These are phyloP conservation scores for Aspergillus sclerotialis DNA, from an alignment of 2,329 filamentous ascomycete genomes.

Conservation along the genomic window DNA sequence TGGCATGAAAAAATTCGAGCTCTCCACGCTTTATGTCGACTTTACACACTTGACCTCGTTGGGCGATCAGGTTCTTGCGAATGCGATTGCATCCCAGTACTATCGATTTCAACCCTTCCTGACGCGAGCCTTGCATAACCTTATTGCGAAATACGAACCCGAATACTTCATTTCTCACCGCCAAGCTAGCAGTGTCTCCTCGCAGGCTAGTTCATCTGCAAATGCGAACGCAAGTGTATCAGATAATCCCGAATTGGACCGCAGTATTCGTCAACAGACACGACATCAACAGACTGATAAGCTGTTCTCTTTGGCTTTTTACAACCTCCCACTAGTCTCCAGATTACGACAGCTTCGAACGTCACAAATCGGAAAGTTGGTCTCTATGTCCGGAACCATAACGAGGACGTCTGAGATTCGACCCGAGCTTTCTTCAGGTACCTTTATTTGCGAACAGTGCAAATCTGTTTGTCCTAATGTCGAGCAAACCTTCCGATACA, in stretches of 20 bases:
- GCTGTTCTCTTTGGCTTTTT: conserved; percentile 86
- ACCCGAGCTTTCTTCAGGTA: conserved; percentile 84
- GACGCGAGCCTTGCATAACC: conserved; percentile 78
- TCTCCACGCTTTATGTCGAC: conserved; percentile 62
- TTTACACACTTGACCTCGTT: conserved; percentile 71
- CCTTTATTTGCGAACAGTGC: conserved; percentile 86
- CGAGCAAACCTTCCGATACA: conserved; percentile 96
- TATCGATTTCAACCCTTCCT: conserved; percentile 93
- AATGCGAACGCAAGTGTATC: conserved; percentile 56
- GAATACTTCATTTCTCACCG: conserved; percentile 90
- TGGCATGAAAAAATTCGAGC: conserved; percentile 53
- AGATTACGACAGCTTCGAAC: conserved; percentile 80
- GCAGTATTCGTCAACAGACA: conserved; percentile 59
- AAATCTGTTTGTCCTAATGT: conserved; percentile 79
- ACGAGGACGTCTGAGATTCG: conserved; percentile 95
- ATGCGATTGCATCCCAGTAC: conserved; percentile 82
- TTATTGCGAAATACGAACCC: conserved; percentile 91
- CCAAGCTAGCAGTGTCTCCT: conserved; percentile 65
- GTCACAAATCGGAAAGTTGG: conserved; percentile 80
- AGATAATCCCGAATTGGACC: conserved; percentile 49
- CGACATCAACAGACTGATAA: conserved; percentile 95
- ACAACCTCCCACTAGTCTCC: conserved; percentile 83
- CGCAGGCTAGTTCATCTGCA: conserved; percentile 59
- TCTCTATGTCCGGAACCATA: conserved; percentile 94
- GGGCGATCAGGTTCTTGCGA: conserved; percentile 72